phyloP scores from a whole-genome alignment of 1,284 basidiomycete genomes.

The Tylopilus orsonianus region DNA sequence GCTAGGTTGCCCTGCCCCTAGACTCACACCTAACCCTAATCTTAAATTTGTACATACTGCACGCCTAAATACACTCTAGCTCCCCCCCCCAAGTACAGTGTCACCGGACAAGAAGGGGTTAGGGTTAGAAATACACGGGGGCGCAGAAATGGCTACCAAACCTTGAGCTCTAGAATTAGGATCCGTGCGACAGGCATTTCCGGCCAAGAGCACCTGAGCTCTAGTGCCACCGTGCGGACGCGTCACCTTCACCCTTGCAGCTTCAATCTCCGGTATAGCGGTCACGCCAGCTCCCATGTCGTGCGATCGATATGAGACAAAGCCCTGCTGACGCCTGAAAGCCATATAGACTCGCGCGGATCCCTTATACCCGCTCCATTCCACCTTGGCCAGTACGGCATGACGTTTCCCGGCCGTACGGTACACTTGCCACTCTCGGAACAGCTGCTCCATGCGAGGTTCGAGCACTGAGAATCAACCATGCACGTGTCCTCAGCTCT shows the following conservation, averaged over 20 bases:
- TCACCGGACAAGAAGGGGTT: no score
- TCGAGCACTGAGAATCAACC: constrained; percentile 1
- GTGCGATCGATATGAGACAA: neutral
- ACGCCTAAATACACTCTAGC: neutral
- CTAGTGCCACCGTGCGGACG: no score
- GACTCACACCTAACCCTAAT: no score
- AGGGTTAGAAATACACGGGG: neutral
- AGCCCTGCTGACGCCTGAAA: neutral
- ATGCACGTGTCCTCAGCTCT: neutral
- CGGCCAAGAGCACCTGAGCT: no score
- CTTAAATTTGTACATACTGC: no score
- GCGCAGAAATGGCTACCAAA: no score
- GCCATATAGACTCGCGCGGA: constrained; percentile 9
- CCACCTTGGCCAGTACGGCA: constrained; percentile 9
- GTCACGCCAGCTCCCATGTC: no score
- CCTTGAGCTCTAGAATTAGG: no score
- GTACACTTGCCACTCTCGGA: neutral
- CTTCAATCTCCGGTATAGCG: neutral
- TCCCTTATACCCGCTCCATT: constrained; percentile 2
- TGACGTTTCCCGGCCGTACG: constrained; percentile 10
- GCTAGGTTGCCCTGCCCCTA: neutral
- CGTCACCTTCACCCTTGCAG: no score
- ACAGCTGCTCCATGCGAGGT: neutral
- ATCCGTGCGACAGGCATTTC: no score
- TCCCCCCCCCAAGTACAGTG: neutral